These are phyloP conservation scores for Fusarium nygamai DNA, from an alignment of 2,329 filamentous ascomycete genomes.

Conservation along the genomic window DNA sequence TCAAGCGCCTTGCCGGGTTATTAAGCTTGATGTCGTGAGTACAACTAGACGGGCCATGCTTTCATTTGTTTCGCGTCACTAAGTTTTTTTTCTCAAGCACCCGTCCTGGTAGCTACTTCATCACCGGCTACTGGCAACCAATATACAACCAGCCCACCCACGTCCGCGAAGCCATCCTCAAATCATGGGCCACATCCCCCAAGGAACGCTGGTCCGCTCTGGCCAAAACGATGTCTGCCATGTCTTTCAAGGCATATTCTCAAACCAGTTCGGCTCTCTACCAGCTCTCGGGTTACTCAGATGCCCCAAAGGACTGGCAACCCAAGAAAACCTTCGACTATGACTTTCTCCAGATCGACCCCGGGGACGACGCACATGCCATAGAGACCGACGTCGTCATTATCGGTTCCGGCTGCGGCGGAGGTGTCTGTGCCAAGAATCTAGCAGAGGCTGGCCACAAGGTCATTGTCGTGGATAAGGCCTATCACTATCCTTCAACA, in stretches of 20 bases:
- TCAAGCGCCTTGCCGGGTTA: slow-evolving; percentile 51
- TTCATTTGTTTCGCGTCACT: background rate
- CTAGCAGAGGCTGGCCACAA: slow-evolving; percentile 78
- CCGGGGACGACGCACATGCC: slow-evolving; percentile 58
- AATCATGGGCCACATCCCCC: slow-evolving; percentile 69
- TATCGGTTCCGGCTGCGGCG: slow-evolving; percentile 88
- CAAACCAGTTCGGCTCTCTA: slow-evolving; percentile 65
- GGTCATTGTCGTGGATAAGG: slow-evolving; percentile 86
- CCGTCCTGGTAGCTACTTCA: slow-evolving; percentile 68
- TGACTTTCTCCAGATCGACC: slow-evolving; percentile 68
- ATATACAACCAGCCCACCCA: slow-evolving; percentile 69
- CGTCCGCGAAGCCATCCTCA: slow-evolving; percentile 69
- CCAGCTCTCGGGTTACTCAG: slow-evolving; percentile 66
- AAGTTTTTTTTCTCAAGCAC: slow-evolving; percentile 57
- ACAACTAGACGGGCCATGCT: background rate
- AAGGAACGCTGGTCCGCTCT: slow-evolving; percentile 65
- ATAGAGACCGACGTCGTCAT: slow-evolving; percentile 86
- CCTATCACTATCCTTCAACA: slow-evolving; percentile 77
- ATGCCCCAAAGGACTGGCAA: slow-evolving; percentile 62
- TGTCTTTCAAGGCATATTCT: slow-evolving; percentile 65
- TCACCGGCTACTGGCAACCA: slow-evolving; percentile 74
- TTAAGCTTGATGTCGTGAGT: slow-evolving; percentile 58
- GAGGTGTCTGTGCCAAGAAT: slow-evolving; percentile 82
- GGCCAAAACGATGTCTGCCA: slow-evolving; percentile 62
- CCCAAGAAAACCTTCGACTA: slow-evolving; percentile 64